Conservation (phyloP, 352 stramenopile genomes). For the Globisporangium middletonii region DNA sequence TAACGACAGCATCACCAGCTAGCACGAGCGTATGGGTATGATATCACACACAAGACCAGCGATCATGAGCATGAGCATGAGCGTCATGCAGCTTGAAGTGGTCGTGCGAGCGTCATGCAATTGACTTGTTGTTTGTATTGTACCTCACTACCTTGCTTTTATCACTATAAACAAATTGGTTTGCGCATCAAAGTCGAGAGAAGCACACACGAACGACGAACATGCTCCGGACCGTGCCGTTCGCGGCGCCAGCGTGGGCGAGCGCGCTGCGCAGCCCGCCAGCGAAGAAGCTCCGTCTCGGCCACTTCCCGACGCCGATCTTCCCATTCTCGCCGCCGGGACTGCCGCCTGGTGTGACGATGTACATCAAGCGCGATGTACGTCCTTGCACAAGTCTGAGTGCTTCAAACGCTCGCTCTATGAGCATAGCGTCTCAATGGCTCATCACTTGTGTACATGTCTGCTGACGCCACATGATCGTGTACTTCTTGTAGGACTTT, state of each 20-base stretch:
- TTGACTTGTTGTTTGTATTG: too few species aligned
- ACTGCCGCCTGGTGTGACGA: conserved; percentile 54
- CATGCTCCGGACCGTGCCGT: conserved; percentile 66
- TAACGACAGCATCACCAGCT: too few species aligned
- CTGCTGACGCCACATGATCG: background rate
- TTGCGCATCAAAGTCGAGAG: too few species aligned
- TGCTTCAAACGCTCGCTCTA: background rate
- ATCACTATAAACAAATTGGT: too few species aligned
- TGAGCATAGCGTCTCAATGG: background rate
- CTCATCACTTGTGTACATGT: background rate
- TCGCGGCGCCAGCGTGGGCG: conserved; percentile 55
- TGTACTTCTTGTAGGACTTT: conserved; percentile 42
- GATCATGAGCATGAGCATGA: too few species aligned
- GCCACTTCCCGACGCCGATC: conserved; percentile 81
- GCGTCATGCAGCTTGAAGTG: too few species aligned
- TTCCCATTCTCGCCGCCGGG: conserved; percentile 66
- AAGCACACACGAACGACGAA: background rate
- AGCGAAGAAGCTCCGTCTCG: conserved; percentile 42
- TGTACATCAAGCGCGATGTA: conserved; percentile 85
- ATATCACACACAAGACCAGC: too few species aligned
- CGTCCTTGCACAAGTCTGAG: background rate
- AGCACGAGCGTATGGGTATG: too few species aligned
- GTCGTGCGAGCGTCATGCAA: too few species aligned
- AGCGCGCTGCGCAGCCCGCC: conserved; percentile 38
- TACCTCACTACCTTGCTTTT: too few species aligned